These are phyloP conservation scores for Verticillium tricorpus DNA, from an alignment of 2,329 filamentous ascomycete species.

Conservation along the genomic window DNA sequence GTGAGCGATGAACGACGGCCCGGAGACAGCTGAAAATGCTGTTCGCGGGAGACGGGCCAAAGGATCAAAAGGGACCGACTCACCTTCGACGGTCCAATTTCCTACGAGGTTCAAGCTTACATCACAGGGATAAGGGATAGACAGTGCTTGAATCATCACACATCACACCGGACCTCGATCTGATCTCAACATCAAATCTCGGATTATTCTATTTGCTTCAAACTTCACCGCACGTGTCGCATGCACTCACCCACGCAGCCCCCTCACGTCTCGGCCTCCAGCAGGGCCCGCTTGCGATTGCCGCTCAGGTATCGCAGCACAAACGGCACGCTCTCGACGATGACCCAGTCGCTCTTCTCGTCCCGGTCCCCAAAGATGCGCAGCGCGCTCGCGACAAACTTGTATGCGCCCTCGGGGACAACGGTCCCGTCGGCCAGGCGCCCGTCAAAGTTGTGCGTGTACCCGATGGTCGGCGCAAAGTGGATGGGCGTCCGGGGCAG, in stretches of 20 bases:
- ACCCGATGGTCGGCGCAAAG: background rate
- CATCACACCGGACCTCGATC: background rate
- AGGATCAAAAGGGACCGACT: too few species aligned
- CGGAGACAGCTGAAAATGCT: too few species aligned
- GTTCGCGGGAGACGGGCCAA: too few species aligned
- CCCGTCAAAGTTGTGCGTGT: slow-evolving; percentile 14
- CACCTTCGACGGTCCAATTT: too few species aligned
- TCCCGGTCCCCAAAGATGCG: slow-evolving; percentile 19
- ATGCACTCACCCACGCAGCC: too few species aligned
- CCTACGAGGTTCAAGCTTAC: too few species aligned
- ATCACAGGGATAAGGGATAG: background rate
- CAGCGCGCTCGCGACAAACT: slow-evolving; percentile 16
- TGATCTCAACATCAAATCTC: background rate
- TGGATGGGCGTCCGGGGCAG: slow-evolving; percentile 12
- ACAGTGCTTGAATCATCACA: background rate
- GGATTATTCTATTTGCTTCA: background rate
- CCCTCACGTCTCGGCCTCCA: background rate
- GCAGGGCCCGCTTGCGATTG: background rate
- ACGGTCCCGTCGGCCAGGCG: slow-evolving; percentile 15
- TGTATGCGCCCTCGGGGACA: slow-evolving; percentile 19
- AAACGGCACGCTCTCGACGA: slow-evolving; percentile 13
- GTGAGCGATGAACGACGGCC: background rate
- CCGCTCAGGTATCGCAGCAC: slow-evolving; percentile 4
- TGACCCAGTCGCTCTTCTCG: slow-evolving; percentile 18
- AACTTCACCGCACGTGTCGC: background rate